Evolutionary conservation across 2,329 filamentous ascomycete species (phyloP).

Genomic region (Chaetomium globosum): DNA sequence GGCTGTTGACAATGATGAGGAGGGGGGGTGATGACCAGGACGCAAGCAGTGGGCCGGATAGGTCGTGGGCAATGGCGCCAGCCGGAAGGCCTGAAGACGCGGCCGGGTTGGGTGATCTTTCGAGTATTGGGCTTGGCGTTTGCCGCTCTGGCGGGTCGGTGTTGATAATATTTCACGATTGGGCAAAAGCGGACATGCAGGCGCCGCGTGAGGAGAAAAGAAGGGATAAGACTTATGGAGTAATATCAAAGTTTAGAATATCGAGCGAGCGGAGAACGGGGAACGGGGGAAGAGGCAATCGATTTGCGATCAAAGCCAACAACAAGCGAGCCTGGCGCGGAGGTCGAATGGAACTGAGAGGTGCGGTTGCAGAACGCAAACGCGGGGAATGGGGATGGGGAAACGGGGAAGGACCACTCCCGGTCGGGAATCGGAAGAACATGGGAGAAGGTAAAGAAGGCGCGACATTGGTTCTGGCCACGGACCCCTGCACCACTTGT

Average conservation of each 20-base stretch:
- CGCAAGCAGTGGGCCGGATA: constrained; percentile 20
- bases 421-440: constrained; percentile 13
- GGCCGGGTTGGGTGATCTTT: neutral
- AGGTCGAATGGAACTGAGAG: constrained; percentile 5
- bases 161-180: constrained; percentile 27
- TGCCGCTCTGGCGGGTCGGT: constrained; percentile 5
- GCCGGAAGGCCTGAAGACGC: neutral
- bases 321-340: constrained; percentile 26
- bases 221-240: constrained; percentile 8
- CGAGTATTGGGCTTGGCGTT: constrained; percentile 16
- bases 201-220: constrained; percentile 30
- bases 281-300: constrained; percentile 23
- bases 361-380: constrained; percentile 31
- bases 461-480: constrained; percentile 2
- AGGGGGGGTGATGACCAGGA: constrained; percentile 7
- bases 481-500: constrained; percentile 6
- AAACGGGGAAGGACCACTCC: constrained; percentile 28
- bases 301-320: constrained; percentile 19
- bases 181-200: constrained; percentile 32
- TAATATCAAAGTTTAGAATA: constrained; percentile 26
- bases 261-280: constrained; percentile 26
- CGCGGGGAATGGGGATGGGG: constrained; percentile 27
- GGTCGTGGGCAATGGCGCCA: constrained; percentile 7
- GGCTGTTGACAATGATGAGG: constrained; percentile 24
- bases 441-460: neutral